Base-by-base conservation (phyloP, 495 filamentous ascomycete species). In the Filosporella fistucella region DNA sequence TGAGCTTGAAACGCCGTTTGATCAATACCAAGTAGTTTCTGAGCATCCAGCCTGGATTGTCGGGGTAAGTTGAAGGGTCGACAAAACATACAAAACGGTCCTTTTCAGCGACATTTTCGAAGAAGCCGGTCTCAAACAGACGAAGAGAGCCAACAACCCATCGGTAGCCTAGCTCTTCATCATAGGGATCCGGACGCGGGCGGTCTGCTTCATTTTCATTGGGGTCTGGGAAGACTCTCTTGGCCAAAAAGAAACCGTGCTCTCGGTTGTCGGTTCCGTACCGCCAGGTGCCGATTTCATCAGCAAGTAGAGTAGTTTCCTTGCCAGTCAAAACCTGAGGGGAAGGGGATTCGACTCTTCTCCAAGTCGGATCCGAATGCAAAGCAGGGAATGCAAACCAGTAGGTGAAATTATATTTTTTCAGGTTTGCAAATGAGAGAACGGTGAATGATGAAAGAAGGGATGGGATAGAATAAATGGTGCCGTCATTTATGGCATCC, bases 401-500 rank as follows among this genome's bases (percentile, higher is more conserved):
- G 65, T 96, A 95, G 21, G 82, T 85, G 56, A 97, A 96, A 44
- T 77, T 85, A 68, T 96, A 96, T 60, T 90, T 95, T 68, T 98
- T 98, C 18, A 98, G 73, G 63, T 97, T 89, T 36, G 93, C 91
- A 63, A 88, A 98, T n/a, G 88, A 95, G 36, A 96, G 80, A 33
- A 93, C 79, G 7, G 83, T 68, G 65, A 96, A 97, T 8, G 86
- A 90, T 1, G 89, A 78, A 14, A 98, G 80, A 9, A 97, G 72
- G 23, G 91, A 95, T 11, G 94, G 93, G 24, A 88, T 87, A 10
- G 88, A 91, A 64, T 91, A 96, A 53, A 98, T 96, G 6, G 88
- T 94, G 16, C 91, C 91, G 63, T 98, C 93, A 51, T 86, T 80
- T 56, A 97, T 95, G 21, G 93, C 93, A 68, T 96, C 89, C 94